Base-by-base conservation (phyloP, 1,139 yeast genomes). In the Kluyveromyces sp. region DNA sequence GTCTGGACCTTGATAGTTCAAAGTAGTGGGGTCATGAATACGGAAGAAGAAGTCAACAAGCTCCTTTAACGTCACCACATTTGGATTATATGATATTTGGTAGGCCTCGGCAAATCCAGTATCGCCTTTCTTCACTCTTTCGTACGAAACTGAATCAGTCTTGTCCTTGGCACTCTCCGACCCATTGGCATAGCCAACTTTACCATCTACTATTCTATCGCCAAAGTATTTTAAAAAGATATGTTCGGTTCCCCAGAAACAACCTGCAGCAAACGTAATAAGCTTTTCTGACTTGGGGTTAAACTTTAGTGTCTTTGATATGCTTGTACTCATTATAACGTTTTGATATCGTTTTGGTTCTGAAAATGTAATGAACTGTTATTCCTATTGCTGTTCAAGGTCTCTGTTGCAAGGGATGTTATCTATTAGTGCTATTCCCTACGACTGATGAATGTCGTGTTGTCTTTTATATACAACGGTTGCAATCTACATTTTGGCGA, bases 201-300 rank as follows among this genome's bases (percentile, higher is more conserved):
- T 81, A 45, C 81, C 74, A 61, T 86, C 96, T 15, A 83, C 63
- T 26, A 90, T 66, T 60, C 78, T 80, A 46, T 67, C 59, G 10
- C 58, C 66, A 55, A 79, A 84, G 53, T 84, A 75, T 61, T 84
- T 84, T 52, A 82, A 70, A 69, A 78, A 89, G 36, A 90, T 80
- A 57, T 84, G 83, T 61, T 92, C 97, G 8, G 85, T 88, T 25
- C 96, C 96, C 97, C 97, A 90, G 72, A 89, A 92, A 63, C 98
- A 90, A 3, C 94, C 94, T 1, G 85, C 89, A 1, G 87, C 90
- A 26, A 83, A 64, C 0, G 89, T 83, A 46, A 81, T 64, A 34
- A 81, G 55, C 54, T 75, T 72, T 43, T 83, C 68, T 4, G 67
- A 59, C 4, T 67, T 54, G 4, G 74, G 66, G 30, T 64, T 66